Conservation (phyloP, 2,329 filamentous ascomycete genomes). For the Xylaria digitata region DNA sequence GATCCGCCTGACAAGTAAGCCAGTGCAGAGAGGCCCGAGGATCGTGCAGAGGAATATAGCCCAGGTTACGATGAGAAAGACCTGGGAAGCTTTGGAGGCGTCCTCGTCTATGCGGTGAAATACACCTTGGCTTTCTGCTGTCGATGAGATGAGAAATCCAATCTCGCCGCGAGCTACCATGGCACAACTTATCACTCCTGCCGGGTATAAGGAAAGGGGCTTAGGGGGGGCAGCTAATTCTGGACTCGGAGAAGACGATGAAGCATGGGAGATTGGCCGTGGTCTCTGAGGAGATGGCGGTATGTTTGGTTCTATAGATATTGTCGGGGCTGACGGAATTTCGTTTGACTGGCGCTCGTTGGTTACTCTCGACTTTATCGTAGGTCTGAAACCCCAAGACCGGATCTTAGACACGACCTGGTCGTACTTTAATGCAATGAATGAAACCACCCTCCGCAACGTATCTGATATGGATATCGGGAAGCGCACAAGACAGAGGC, state of each 20-base stretch:
- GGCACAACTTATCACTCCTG: slow-evolving; percentile 70
- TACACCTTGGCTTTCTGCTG: slow-evolving; percentile 67
- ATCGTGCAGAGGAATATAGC: slow-evolving; percentile 67
- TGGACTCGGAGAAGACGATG: not conserved
- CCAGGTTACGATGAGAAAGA: slow-evolving; percentile 67
- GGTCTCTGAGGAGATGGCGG: not conserved
- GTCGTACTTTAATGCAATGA: slow-evolving; percentile 24
- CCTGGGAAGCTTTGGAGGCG: slow-evolving; percentile 49
- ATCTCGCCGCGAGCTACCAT: slow-evolving; percentile 87
- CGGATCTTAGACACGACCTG: slow-evolving; percentile 38
- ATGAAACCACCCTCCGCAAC: slow-evolving; percentile 18
- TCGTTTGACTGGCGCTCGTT: slow-evolving; percentile 7
- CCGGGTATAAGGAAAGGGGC: slow-evolving; percentile 73
- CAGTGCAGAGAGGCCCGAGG: slow-evolving; percentile 61
- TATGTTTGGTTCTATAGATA: not conserved
- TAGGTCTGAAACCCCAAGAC: not conserved
- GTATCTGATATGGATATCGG: slow-evolving; percentile 36
- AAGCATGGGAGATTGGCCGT: not conserved
- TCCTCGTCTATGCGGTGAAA: slow-evolving; percentile 49
- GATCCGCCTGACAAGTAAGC: slow-evolving; percentile 58
- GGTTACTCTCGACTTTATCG: not conserved
- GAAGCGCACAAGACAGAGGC: slow-evolving; percentile 65
- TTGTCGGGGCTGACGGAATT: not conserved
- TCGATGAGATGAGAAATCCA: slow-evolving; percentile 77
- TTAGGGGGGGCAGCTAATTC: slow-evolving; percentile 52